Percentiles rank a stretch among this genome's conserved stretches.
These are phyloP conservation scores for Pichia thaimueangensis DNA, from an alignment of 805 yeast species.

Conservation along the genomic window DNA sequence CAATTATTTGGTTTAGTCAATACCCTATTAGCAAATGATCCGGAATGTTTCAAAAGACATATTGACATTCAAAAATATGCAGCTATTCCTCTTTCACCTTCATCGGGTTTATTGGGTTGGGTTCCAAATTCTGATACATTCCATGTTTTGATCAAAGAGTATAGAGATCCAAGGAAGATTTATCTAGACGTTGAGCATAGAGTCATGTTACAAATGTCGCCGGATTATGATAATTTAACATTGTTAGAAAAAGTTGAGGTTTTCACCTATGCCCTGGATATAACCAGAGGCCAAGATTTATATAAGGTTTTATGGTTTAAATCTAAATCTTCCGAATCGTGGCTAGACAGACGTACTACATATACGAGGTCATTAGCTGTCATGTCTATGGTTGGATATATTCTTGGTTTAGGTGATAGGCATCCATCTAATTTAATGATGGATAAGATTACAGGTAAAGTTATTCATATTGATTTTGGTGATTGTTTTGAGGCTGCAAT, in stretches of 20 bases:
- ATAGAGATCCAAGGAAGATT: conserved; percentile 86
- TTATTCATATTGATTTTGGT: conserved; percentile 96
- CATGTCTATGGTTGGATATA: conserved; percentile 98
- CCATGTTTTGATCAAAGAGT: conserved; percentile 87
- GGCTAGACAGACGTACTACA: conserved; percentile 96
- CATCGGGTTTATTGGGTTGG: conserved; percentile 95
- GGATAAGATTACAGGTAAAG: conserved; percentile 91
- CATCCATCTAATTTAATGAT: conserved; percentile 97
- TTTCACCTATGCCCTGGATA: conserved; percentile 90
- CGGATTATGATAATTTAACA: conserved; percentile 86
- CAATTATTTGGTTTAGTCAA: conserved; percentile 94
- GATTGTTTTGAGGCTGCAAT: conserved; percentile 99
- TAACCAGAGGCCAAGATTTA: conserved; percentile 92
- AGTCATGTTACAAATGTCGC: conserved; percentile 96
- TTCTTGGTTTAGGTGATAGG: conserved; percentile 93
- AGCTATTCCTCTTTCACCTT: conserved; percentile 94
- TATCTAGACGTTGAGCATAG: conserved; percentile 89
- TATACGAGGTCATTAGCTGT: conserved; percentile 94
- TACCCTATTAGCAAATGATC: conserved; percentile 78
- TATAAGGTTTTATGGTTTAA: conserved; percentile 95
- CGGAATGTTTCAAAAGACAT: conserved; percentile 95
- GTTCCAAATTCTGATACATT: conserved; percentile 96
- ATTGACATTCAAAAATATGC: conserved; percentile 87
- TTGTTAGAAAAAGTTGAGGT: conserved; percentile 92
- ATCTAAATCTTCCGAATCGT: conserved; percentile 91